A percentile compares a stretch with the other conserved stretches of the same genome.
These are phyloP conservation scores for Yarrowia porcina DNA, from an alignment of 805 yeast genomes.

Conservation along the genomic window DNA sequence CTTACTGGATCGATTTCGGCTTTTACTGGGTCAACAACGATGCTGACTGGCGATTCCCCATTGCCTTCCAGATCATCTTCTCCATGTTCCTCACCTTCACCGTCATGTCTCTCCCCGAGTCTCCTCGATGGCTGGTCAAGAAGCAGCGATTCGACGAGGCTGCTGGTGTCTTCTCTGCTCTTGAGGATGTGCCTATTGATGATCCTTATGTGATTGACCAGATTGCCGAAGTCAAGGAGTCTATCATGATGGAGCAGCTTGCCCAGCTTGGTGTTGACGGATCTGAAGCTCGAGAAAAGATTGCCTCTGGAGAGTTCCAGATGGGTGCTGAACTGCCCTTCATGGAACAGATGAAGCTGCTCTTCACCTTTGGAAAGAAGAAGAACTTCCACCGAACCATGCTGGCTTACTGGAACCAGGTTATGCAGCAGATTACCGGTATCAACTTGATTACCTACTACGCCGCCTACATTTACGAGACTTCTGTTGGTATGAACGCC, in stretches of 20 bases:
- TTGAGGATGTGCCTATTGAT: conserved; percentile 15
- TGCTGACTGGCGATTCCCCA: conserved; percentile 74
- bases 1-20: conserved; percentile 46
- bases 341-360: background rate
- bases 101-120: conserved; percentile 71
- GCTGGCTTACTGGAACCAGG: conserved; percentile 44
- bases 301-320: background rate
- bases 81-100: conserved; percentile 57
- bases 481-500: conserved; percentile 51
- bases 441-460: conserved; percentile 86
- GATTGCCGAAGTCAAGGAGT: conserved; percentile 15
- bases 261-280: conserved; percentile 19
- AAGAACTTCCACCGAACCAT: conserved; percentile 24
- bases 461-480: conserved; percentile 75
- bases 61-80: conserved; percentile 62
- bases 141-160: conserved; percentile 52
- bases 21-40: conserved; percentile 55
- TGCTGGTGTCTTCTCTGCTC: conserved; percentile 39
- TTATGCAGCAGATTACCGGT: conserved; percentile 84
- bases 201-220: conserved; percentile 20
- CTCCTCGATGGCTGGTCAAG: conserved; percentile 79
- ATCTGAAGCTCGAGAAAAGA: background rate
- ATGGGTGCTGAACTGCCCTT: conserved; percentile 22
- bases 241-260: conserved; percentile 21
- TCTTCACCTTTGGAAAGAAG: conserved; percentile 26